These are phyloP conservation scores for Diplogelasinospora grovesii DNA, from an alignment of 495 filamentous ascomycete species.

Conservation along the genomic window DNA sequence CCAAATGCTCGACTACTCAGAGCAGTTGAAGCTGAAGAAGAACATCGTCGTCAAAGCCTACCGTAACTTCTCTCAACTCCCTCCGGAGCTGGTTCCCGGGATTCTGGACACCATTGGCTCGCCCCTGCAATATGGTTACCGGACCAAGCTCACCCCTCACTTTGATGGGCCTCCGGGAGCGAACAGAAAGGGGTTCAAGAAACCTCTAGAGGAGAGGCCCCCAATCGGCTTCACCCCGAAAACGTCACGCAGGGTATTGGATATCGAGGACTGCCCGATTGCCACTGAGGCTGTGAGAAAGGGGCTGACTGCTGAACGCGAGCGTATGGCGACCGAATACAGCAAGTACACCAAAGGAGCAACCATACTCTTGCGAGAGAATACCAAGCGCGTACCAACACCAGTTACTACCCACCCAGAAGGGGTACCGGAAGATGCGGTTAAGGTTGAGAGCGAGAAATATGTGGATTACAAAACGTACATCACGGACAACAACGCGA, in stretches of 20 bases:
- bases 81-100: conserved; percentile 65
- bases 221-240: conserved; percentile 90
- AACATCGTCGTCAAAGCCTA: conserved; percentile 87
- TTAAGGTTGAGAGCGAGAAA: conserved; percentile 29
- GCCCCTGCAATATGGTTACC: conserved; percentile 84
- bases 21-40: conserved; percentile 79
- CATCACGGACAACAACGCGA: conserved; percentile 77
- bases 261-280: conserved; percentile 97
- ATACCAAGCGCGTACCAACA: conserved; percentile 56
- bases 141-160: conserved; percentile 94
- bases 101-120: conserved; percentile 82
- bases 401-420: conserved; percentile 10
- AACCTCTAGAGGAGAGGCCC: conserved; percentile 49
- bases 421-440: conserved; percentile 16
- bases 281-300: conserved; percentile 75
- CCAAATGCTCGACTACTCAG: conserved; percentile 88
- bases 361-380: conserved; percentile 83
- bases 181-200: conserved; percentile 31
- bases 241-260: conserved; percentile 61
- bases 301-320: conserved; percentile 68
- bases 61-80: conserved; percentile 76
- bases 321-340: conserved; percentile 61
- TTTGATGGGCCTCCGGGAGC: conserved; percentile 64
- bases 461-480: conserved; percentile 75
- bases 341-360: conserved; percentile 70